Conservation (phyloP, 768 basidiomycete genomes). For the Hortiboletus campestris region DNA sequence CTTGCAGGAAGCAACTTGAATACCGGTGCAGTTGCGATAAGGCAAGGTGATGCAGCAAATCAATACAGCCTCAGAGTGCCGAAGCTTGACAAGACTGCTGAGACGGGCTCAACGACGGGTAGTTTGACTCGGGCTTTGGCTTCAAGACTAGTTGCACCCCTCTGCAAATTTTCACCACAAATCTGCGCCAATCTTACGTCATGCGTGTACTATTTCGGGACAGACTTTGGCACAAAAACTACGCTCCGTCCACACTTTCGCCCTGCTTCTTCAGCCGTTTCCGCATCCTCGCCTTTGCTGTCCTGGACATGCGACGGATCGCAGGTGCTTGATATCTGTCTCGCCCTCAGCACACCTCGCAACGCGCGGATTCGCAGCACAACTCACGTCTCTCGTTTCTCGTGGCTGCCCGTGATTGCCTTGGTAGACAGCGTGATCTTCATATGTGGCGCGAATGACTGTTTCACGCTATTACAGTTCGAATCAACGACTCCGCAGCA, state of each 20-base stretch:
- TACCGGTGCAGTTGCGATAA: conserved; percentile 19
- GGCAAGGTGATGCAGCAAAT: conserved; percentile 23
- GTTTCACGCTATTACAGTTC: conserved; percentile 42
- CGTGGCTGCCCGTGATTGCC: conserved; percentile 40
- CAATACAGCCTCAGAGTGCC: conserved; percentile 7
- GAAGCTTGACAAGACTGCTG: conserved; percentile 12
- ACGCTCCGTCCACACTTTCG: not conserved
- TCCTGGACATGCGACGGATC: conserved; percentile 53
- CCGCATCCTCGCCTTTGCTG: conserved; percentile 55
- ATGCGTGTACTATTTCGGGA: conserved; percentile 11
- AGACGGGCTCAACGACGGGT: conserved; percentile 8
- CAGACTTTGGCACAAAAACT: conserved; percentile 18
- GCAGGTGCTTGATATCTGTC: conserved; percentile 57
- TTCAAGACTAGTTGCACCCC: conserved; percentile 1
- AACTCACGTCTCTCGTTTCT: conserved; percentile 39
- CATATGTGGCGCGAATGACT: conserved; percentile 65
- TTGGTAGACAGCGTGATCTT: conserved; percentile 58
- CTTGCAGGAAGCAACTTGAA: conserved; percentile 18
- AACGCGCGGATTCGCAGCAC: not conserved
- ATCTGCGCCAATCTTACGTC: conserved; percentile 24
- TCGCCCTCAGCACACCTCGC: conserved; percentile 7
- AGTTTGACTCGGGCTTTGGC: conserved; percentile 1
- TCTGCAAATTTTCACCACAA: conserved; percentile 15
- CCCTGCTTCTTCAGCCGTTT: conserved; percentile 38
- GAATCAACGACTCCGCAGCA: not conserved